Percentiles rank a stretch among this genome's conserved stretches.
These are phyloP conservation scores for Juglanconis juglandina DNA, from an alignment of 2,329 filamentous ascomycete species.

Conservation along the genomic window DNA sequence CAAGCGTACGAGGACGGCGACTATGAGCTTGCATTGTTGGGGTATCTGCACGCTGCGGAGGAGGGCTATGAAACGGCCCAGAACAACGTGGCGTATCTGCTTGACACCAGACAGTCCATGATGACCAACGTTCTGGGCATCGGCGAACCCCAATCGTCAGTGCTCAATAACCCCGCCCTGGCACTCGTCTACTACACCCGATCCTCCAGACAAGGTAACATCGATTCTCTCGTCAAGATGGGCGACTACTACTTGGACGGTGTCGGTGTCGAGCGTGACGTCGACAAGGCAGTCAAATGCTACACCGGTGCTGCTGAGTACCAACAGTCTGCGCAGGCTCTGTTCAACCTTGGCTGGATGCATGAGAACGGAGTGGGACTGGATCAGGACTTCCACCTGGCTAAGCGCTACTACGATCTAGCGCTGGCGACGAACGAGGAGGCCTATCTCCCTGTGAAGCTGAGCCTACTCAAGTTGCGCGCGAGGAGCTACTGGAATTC, in stretches of 20 bases:
- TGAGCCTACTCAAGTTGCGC: conserved; percentile 82
- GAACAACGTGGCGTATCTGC: conserved; percentile 82
- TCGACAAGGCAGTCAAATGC: conserved; percentile 86
- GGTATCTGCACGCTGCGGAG: conserved; percentile 84
- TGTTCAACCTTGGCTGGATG: conserved; percentile 99
- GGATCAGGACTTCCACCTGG: conserved; percentile 92
- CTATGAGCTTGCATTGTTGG: conserved; percentile 72
- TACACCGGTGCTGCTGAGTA: conserved; percentile 91
- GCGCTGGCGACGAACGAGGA: conserved; percentile 89
- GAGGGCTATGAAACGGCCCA: conserved; percentile 89
- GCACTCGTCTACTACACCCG: conserved; percentile 93
- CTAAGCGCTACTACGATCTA: conserved; percentile 93
- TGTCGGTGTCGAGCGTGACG: conserved; percentile 66
- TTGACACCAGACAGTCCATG: conserved; percentile 69
- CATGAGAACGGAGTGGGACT: conserved; percentile 94
- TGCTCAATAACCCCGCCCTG: conserved; percentile 54
- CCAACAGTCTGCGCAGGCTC: conserved; percentile 86
- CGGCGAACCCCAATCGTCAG: conserved; percentile 29
- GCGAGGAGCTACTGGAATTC: conserved; percentile 91
- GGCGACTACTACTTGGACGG: conserved; percentile 93
- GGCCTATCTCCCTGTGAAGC: conserved; percentile 86
- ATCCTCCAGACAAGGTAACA: conserved; percentile 87
- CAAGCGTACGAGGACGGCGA: conserved; percentile 76
- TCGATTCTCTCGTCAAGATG: conserved; percentile 95
- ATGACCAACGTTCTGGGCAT: conserved; percentile 53